Conservation (phyloP, 2,329 filamentous ascomycete genomes). For the Penicillium brevicompactum region DNA sequence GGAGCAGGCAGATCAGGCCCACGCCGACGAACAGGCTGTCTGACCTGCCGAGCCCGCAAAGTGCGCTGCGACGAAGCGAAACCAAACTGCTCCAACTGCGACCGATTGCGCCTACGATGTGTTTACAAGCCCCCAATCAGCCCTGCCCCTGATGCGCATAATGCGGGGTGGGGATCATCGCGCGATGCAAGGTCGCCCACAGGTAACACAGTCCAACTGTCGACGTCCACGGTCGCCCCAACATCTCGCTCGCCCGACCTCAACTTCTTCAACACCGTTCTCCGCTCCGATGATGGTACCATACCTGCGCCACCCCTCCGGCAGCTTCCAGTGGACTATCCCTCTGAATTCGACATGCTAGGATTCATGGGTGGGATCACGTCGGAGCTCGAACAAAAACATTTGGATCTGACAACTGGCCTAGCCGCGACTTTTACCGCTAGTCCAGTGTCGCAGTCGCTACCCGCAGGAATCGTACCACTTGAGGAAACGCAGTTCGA, state of each 20-base stretch:
- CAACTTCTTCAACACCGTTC: constrained; percentile 33
- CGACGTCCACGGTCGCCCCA: constrained; percentile 8
- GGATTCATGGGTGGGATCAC: constrained; percentile 40
- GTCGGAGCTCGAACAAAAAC: constrained; percentile 38
- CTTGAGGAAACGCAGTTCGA: constrained; percentile 15
- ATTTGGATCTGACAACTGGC: constrained; percentile 32
- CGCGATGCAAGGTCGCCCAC: background rate
- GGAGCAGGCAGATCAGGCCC: constrained; percentile 39
- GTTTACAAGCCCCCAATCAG: constrained; percentile 30
- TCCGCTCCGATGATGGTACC: constrained; percentile 28
- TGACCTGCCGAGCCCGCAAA: constrained; percentile 40
- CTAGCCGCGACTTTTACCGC: constrained; percentile 15
- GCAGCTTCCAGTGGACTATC: constrained; percentile 8
- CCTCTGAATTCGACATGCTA: constrained; percentile 37
- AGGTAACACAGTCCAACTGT: background rate
- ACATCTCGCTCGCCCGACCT: constrained; percentile 21
- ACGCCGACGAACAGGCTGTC: constrained; percentile 36
- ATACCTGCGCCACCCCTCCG: constrained; percentile 14
- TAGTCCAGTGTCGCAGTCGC: constrained; percentile 13
- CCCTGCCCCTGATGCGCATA: constrained; percentile 3
- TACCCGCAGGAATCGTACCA: constrained; percentile 1
- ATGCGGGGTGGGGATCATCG: constrained; percentile 1
- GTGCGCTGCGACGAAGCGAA: constrained; percentile 40
- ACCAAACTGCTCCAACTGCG: constrained; percentile 38
- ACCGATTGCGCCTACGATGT: constrained; percentile 33